Base-by-base conservation (phyloP, 192 early-diverging fungal genomes). In the Rhizoclosmatium sp. region DNA sequence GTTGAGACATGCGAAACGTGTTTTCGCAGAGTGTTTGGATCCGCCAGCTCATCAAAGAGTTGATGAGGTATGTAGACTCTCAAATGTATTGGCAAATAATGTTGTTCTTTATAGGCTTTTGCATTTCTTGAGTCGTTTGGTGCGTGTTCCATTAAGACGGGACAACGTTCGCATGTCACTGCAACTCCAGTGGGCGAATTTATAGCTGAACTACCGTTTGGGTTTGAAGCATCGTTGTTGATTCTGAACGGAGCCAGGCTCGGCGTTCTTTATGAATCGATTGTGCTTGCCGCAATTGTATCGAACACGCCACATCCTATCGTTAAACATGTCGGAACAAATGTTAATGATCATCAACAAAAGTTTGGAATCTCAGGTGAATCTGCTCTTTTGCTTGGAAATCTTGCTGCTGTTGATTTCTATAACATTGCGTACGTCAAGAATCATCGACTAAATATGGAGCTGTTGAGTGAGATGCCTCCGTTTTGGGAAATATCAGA, bases 341-440 rank as follows among this genome's bases (percentile, higher is more conserved):
- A 58, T n/a, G 21, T 58, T n/a, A 58, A 58, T 58, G 56, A n/a
- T n/a, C 56, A 58, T n/a, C 56, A 58, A 58, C 56, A 58, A 58
- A 58, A 58, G 56, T 58, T 58, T 58, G 56, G 56, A 58, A n/a
- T 58, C 56, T 16, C 14, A 12, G 56, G 21, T 58, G 56, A 58
- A 16, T n/a, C 12, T 16, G 21, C 56, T n/a, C 21, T 58, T 16
- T 58, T 58, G 56, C 12, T 58, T 58, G 56, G 56, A 58, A 58
- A 58, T 58, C 21, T 58, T 0, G 56, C 56, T 58, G 56, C 56
- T 12, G 56, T 58, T n/a, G 56, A 58, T 58, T 58, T 58, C 21
- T 58, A 16, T n/a, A 58, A 58, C 56, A 16, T 58, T 12, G 21
- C 14, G 21, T 58, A 58, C 56, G 56, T n/a, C 14, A n/a, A 16